Base-by-base conservation (phyloP, 345 rosid species). In the Murraya paniculata region DNA sequence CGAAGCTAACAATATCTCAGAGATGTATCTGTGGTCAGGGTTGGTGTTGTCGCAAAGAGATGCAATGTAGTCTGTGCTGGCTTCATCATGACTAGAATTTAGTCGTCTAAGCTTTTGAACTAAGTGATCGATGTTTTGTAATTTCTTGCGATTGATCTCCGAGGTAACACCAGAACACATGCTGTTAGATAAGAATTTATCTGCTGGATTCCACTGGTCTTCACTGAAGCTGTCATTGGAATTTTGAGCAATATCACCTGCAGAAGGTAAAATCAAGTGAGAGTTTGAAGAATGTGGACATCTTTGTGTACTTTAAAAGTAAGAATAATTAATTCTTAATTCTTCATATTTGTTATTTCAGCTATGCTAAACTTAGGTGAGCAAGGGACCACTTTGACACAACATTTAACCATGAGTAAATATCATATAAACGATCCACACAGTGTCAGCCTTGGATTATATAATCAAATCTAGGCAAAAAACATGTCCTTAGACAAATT, bases 11-110 rank as follows among this genome's bases (percentile, higher is more conserved):
- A 96, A 77, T 82, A 96, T 94, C 90, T 96, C 97, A 0, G 98
- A 93, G 77, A 96, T 86, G 88, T 96, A 96, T 86, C 99, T 87
- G 86, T 91, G 93, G 81, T 95, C 96, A 30, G 98, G 98, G 78
- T 87, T 89, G 50, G 88, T 72, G 86, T 88, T 92, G 86, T 92
- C 95, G 35, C 99, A 93, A 64, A 95, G 95, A 6, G 95, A 95
- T 31, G 95, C 99, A 65, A 95, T 92, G 86, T 95, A 95, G 84
- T 95, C 98, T 64, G 93, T 95, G 81, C 87, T 86, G 75, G 90
- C 88, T 88, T 95, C 99, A 80, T 95, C 94, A 57, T 95, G 95
- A 78, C 85, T 88, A 31, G 98, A 92, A 90, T 92, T 93, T 25
- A 96, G 77, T 68, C 91, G 70, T 85, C 89, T 89, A 45, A 96